Evolutionary conservation across 2,329 filamentous ascomycete genomes (phyloP).

Genomic region (Orbilia blumenaviensis): DNA sequence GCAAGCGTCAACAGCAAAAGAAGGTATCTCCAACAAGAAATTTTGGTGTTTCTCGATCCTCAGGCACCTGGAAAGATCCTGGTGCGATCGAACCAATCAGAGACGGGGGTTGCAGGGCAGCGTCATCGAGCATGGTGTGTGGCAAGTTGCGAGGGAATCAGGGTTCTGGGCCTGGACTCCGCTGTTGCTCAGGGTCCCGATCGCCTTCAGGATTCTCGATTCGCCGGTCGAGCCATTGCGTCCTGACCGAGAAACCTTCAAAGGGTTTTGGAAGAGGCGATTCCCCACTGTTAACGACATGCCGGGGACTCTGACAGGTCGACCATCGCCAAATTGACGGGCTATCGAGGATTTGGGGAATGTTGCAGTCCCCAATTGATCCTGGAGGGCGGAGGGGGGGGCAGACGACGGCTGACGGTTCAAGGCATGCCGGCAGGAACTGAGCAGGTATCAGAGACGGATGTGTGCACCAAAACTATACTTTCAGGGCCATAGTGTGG

Average conservation of each 20-base stretch:
- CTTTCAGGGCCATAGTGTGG: no score
- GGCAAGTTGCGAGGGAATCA: slow-evolving; percentile 33
- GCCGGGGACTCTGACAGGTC: slow-evolving; percentile 1
- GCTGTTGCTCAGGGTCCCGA: slow-evolving; percentile 37
- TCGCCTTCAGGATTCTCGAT: slow-evolving; percentile 47
- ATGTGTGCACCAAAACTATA: no score
- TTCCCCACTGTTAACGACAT: slow-evolving; percentile 26
- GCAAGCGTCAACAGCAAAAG: slow-evolving; percentile 24
- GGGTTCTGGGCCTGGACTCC: slow-evolving; percentile 10
- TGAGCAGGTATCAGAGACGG: no score
- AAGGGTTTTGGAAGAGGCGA: slow-evolving; percentile 20
- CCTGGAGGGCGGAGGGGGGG: no score
- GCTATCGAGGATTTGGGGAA: slow-evolving; percentile 31
- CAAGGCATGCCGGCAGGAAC: no score
- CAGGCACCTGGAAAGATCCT: slow-evolving; percentile 28
- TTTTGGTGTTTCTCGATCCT: slow-evolving; percentile 45
- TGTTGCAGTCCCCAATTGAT: not conserved
- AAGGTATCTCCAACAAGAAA: slow-evolving; percentile 45
- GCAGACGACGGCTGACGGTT: slow-evolving; percentile 18
- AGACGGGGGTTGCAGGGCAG: not conserved
- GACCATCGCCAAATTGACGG: slow-evolving; percentile 39
- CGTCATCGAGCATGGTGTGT: slow-evolving; percentile 32
- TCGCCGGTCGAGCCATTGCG: slow-evolving; percentile 37
- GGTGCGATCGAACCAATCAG: slow-evolving; percentile 45
- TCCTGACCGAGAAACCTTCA: not conserved